Evolutionary conservation across 2,329 filamentous ascomycete genomes (phyloP), one percentile per base, ranked within the genome.

Genomic region (Ophiostoma tasmaniense): DNA sequence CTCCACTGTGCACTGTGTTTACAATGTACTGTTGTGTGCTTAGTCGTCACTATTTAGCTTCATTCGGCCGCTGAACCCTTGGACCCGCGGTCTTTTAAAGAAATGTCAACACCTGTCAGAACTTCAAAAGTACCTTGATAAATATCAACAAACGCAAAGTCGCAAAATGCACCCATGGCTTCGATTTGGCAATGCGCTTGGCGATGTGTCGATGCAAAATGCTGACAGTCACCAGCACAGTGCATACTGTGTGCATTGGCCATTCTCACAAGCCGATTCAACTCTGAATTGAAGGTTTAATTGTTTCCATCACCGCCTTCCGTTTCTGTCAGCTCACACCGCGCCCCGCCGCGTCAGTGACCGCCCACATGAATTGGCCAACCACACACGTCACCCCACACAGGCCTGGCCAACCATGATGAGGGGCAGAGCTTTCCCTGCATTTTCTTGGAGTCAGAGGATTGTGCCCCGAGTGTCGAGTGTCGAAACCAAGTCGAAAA

Each of bases 351-450:
- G 42, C 55, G 30, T 37, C 45, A 8, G 28, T 55, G 39, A 30
- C 30, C 39, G 45, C 62, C 25, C 35, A 42, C 35, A 35, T 42
- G 55, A 68, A 70, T 69, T 71, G 70, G 64, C 70, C 70, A 70
- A 70, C 68, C 70, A 70, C 42, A 69, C 25, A 35, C 17, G 28
- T 14, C 25, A 55, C 59, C 59, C 59, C 33, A 35, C 45, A 14
- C 25, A 30, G 66, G 30, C 10, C 52, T 50, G 55, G 61, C 59
- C 66, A 52, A 62, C 52, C 68, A 30, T 17, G 39, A 30, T 20
- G 50, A 66, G 67, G 64, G 68, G 64, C 68, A 66, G 37, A 64
- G n/a, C 64, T 42, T 28, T 25, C 52, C 42, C 20, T 45, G 42
- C 42, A n/a, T 17, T 45, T 45, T n/a, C 6, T n/a, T n/a, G 14